These are phyloP conservation scores for Fomitopsis pinicola DNA, from an alignment of 1,284 basidiomycete species.

Conservation along the genomic window DNA sequence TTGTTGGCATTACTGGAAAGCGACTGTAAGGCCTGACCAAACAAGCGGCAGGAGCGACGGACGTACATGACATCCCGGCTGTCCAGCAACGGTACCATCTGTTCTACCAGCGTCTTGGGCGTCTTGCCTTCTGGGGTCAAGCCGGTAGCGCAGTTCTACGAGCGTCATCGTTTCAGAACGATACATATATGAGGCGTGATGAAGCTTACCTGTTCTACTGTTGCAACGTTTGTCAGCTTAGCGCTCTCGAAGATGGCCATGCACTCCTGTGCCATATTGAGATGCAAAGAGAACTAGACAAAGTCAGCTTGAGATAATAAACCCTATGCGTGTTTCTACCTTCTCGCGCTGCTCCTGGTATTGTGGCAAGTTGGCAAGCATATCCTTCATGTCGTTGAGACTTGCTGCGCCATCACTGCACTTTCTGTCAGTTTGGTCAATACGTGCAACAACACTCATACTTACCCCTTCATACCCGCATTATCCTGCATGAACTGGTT, in stretches of 20 bases:
- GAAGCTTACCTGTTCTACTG: constrained; percentile 82
- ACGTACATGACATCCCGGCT: constrained; percentile 77
- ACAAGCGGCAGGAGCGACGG: background rate
- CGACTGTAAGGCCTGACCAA: background rate
- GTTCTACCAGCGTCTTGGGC: constrained; percentile 91
- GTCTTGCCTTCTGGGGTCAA: constrained; percentile 84
- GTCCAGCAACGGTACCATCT: constrained; percentile 97
- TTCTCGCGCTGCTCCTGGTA: constrained; percentile 96
- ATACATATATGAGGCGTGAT: background rate
- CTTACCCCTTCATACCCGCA: constrained; percentile 83
- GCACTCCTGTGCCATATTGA: constrained; percentile 97
- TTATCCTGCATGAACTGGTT: constrained; percentile 92
- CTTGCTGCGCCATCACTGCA: constrained; percentile 76
- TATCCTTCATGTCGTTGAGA: constrained; percentile 98
- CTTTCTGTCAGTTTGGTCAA: background rate
- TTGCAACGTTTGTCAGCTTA: constrained; percentile 82
- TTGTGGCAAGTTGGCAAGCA: constrained; percentile 94
- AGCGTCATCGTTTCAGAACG: constrained; percentile 1
- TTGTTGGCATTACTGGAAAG: constrained; percentile 77
- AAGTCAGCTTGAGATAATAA: background rate
- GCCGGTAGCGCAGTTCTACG: constrained; percentile 87
- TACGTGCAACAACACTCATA: constrained; percentile 11
- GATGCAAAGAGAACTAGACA: constrained; percentile 85
- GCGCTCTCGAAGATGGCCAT: constrained; percentile 92
- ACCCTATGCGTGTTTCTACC: constrained; percentile 33